Conservation (phyloP, 192 early-diverging fungal genomes). For the Coemansia sp. region DNA sequence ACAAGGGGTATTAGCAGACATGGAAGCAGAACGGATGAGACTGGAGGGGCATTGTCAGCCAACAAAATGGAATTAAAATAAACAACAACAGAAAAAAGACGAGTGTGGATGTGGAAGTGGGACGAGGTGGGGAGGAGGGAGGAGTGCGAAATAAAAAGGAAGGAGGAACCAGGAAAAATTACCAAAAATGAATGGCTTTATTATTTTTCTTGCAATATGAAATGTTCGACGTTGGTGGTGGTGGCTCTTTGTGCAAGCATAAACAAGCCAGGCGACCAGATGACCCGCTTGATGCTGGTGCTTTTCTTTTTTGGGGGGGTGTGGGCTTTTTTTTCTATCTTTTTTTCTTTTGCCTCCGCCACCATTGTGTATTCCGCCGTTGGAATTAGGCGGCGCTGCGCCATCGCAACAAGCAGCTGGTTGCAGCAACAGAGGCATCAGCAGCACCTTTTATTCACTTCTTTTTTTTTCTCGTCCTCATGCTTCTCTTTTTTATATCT, state of each 20-base stretch:
- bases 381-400: conserved; percentile 2
- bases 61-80: not conserved
- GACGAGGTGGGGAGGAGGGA: not conserved
- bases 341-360: not conserved
- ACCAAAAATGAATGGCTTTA: not conserved
- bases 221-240: not conserved
- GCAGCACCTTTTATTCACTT: too few relatives aligned
- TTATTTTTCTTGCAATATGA: not conserved
- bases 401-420: not conserved
- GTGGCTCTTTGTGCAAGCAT: conserved; percentile 1
- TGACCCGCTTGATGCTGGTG: conserved; percentile 1
- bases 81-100: not conserved
- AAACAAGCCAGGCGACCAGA: not conserved
- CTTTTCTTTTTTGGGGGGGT: not conserved
- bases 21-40: not conserved
- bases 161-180: not conserved
- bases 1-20: not conserved
- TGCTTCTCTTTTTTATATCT: too few relatives aligned
- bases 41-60: too few relatives aligned
- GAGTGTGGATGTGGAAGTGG: not conserved
- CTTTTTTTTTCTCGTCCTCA: too few relatives aligned
- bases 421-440: not conserved
- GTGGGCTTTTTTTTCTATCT: not conserved
- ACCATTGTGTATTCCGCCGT: conserved; percentile 1
- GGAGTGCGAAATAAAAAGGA: not conserved